phyloP scores from a whole-genome alignment of 1,284 basidiomycete genomes.

The Rhodotorula sp. region DNA sequence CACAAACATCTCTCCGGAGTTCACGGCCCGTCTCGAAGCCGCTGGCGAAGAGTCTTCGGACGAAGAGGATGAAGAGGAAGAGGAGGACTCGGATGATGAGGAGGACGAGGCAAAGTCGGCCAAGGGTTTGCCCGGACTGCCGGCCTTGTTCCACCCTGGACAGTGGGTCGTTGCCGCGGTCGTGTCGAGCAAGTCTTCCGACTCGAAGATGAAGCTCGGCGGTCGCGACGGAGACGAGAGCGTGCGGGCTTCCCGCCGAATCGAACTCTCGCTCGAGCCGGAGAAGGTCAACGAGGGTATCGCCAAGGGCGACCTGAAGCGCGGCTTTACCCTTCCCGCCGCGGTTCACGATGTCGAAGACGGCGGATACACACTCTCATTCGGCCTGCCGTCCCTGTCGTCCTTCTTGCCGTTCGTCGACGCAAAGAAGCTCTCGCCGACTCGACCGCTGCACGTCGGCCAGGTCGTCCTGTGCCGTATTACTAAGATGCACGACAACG shows the following conservation, averaged over 20 bases:
- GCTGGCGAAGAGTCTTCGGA: slow-evolving; percentile 54
- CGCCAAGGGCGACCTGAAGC: slow-evolving; percentile 70
- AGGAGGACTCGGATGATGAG: slow-evolving; percentile 51
- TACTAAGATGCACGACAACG: slow-evolving; percentile 47
- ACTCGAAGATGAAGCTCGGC: slow-evolving; percentile 28
- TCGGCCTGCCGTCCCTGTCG: slow-evolving; percentile 62
- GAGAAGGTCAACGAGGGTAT: slow-evolving; percentile 82
- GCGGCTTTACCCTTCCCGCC: slow-evolving; percentile 72
- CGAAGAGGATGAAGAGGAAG: slow-evolving; percentile 54
- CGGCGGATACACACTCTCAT: slow-evolving; percentile 86
- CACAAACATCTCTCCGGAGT: slow-evolving; percentile 82
- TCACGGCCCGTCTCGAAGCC: slow-evolving; percentile 68
- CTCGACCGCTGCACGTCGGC: slow-evolving; percentile 46
- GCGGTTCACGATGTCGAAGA: slow-evolving; percentile 77
- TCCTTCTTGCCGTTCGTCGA: slow-evolving; percentile 42
- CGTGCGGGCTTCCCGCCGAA: slow-evolving; percentile 66
- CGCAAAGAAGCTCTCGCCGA: slow-evolving; percentile 35
- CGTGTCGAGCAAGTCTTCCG: slow-evolving; percentile 51
- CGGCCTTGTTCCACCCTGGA: slow-evolving; percentile 74
- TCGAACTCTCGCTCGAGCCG: slow-evolving; percentile 87
- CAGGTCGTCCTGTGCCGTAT: slow-evolving; percentile 48
- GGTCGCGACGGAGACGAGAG: slow-evolving; percentile 59
- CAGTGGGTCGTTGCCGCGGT: slow-evolving; percentile 85
- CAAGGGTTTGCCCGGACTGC: slow-evolving; percentile 53
- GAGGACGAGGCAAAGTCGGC: slow-evolving; percentile 51